phyloP scores from a whole-genome alignment of 768 basidiomycete species.

The Lactifluus rugatus region DNA sequence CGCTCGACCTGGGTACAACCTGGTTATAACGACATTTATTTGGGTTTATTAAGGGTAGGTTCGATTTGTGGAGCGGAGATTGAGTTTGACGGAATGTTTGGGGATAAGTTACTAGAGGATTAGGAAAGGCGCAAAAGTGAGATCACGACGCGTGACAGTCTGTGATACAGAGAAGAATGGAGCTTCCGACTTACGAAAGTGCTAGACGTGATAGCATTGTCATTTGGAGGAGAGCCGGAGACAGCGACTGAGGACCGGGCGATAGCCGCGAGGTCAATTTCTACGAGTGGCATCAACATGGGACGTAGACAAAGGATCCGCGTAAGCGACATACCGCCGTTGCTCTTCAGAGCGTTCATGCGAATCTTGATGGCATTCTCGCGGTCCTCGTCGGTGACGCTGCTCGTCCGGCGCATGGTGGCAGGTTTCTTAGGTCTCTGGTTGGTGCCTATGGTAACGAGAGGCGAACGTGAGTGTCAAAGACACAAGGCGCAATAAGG shows the following conservation, averaged over 20 bases:
- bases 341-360: slow-evolving; percentile 60
- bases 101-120: slow-evolving; percentile 6
- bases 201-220: background rate
- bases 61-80: background rate
- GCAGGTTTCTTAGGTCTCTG: background rate
- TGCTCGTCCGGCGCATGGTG: slow-evolving; percentile 27
- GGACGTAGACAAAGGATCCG: too few species aligned
- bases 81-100: slow-evolving; percentile 9
- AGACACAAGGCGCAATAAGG: slow-evolving; percentile 1
- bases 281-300: slow-evolving; percentile 7
- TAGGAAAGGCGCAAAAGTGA: slow-evolving; percentile 9
- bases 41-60: background rate
- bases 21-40: background rate
- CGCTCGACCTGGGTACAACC: background rate
- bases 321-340: slow-evolving; percentile 28
- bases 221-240: slow-evolving; percentile 39
- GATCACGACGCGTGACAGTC: background rate
- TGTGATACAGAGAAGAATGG: too few species aligned
- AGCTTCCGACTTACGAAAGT: slow-evolving; percentile 4
- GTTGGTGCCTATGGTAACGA: background rate
- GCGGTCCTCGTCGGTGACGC: slow-evolving; percentile 54
- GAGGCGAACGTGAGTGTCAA: background rate
- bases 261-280: slow-evolving; percentile 62
- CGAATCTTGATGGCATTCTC: slow-evolving; percentile 57
- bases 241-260: slow-evolving; percentile 75